Evolutionary conservation across 169 alveolate genomes (phyloP).

Genomic region (Plasmodium gonderi): DNA sequence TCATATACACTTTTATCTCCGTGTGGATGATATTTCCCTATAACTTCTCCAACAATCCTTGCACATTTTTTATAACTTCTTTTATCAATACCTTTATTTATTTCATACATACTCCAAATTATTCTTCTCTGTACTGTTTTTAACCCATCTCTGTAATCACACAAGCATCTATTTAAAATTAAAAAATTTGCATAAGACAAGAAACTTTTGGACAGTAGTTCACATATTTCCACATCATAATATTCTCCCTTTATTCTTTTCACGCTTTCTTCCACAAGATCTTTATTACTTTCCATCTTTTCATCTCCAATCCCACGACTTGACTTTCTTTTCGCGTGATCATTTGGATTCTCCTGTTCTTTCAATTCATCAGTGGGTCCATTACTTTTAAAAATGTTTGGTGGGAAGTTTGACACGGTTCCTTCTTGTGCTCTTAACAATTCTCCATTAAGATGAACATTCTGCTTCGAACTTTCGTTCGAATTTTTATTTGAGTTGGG

Average conservation of each 20-base stretch:
- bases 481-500: no score
- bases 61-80: conserved; percentile 86
- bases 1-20: conserved; percentile 90
- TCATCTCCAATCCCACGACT: background rate
- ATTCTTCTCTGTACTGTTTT: conserved; percentile 89
- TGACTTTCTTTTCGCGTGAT: background rate
- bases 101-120: conserved; percentile 89
- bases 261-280: background rate
- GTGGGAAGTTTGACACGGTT: no score
- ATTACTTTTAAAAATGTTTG: no score
- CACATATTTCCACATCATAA: conserved; percentile 73
- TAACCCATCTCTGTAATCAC: conserved; percentile 89
- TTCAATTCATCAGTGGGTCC: no score
- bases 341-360: background rate
- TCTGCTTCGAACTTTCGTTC: no score
- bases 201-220: conserved; percentile 77
- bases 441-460: no score
- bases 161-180: conserved; percentile 87
- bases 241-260: conserved; percentile 52
- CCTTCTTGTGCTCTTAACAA: no score
- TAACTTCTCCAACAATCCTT: conserved; percentile 89
- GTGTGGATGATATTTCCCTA: conserved; percentile 91
- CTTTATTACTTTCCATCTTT: background rate
- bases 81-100: conserved; percentile 51
- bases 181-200: conserved; percentile 86